Evolutionary conservation across 2,329 filamentous ascomycete species (phyloP).

Genomic region (Talaromyces albobiverticillius): DNA sequence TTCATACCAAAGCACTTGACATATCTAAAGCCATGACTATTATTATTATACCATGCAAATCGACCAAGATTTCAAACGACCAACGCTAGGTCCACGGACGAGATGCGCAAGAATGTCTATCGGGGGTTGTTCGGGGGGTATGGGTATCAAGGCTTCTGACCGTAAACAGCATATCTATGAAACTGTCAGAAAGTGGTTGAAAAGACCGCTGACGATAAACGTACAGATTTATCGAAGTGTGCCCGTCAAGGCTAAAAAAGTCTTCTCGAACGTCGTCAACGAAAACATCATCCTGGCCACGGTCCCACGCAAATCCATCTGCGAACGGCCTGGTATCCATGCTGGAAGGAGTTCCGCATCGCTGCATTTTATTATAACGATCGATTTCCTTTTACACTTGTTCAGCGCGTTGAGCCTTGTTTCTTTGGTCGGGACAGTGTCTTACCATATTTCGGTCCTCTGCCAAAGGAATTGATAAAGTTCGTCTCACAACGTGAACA

Average conservation of each 20-base stretch:
- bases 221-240: slow-evolving; percentile 10
- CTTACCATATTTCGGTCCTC: neutral
- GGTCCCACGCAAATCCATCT: neutral
- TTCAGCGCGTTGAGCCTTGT: neutral
- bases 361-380: too few species aligned
- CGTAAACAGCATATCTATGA: slow-evolving; percentile 15
- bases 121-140: neutral
- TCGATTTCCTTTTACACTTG: neutral
- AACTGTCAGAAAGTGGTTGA: neutral
- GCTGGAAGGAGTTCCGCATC: neutral
- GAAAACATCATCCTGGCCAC: neutral
- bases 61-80: neutral
- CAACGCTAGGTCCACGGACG: neutral
- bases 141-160: slow-evolving; percentile 13
- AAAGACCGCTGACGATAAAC: neutral
- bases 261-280: neutral
- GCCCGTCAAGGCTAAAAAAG: neutral
- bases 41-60: neutral
- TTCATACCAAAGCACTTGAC: too few species aligned
- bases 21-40: neutral
- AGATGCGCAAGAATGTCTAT: neutral
- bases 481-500: slow-evolving; percentile 7
- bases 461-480: neutral
- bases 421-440: neutral
- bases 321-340: neutral